Conservation (phyloP, 139 green algal genomes). For the Bryopsis sp. region DNA sequence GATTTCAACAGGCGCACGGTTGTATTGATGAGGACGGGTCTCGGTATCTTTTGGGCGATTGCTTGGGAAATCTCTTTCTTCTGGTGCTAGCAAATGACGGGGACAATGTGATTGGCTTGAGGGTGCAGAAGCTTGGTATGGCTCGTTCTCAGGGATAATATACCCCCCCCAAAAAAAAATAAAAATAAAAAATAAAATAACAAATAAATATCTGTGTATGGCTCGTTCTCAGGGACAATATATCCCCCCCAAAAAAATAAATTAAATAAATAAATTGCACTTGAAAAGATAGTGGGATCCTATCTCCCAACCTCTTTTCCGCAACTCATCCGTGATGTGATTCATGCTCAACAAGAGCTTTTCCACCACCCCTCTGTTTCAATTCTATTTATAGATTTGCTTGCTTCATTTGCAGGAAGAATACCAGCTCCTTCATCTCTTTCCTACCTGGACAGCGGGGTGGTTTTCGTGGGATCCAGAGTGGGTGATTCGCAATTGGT, state of each 20-base stretch:
- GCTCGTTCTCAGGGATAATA: neutral
- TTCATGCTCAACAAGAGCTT: too few species aligned
- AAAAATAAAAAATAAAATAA: too few species aligned
- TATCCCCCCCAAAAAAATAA: too few species aligned
- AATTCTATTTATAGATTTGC: too few species aligned
- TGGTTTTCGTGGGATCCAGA: constrained; percentile 78
- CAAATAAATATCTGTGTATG: too few species aligned
- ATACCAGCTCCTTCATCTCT: constrained; percentile 63
- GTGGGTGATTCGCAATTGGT: constrained; percentile 65
- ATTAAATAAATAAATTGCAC: too few species aligned
- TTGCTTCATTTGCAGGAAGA: constrained; percentile 32
- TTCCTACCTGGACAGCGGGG: constrained; percentile 86
- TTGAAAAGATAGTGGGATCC: too few species aligned
- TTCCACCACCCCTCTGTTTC: too few species aligned
- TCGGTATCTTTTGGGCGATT: constrained; percentile 80
- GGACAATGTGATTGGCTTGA: constrained; percentile 50
- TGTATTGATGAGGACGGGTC: constrained; percentile 67
- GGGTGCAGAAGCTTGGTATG: constrained; percentile 70
- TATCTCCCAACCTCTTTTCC: too few species aligned
- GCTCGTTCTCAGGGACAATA: too few species aligned
- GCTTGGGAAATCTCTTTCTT: constrained; percentile 66
- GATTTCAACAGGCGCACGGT: constrained; percentile 28
- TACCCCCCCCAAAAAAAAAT: too few species aligned
- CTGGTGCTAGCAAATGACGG: constrained; percentile 68
- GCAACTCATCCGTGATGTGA: too few species aligned